Evolutionary conservation across 176 grass and related monocot genomes (phyloP).

Genomic region (Eleusine indica): DNA sequence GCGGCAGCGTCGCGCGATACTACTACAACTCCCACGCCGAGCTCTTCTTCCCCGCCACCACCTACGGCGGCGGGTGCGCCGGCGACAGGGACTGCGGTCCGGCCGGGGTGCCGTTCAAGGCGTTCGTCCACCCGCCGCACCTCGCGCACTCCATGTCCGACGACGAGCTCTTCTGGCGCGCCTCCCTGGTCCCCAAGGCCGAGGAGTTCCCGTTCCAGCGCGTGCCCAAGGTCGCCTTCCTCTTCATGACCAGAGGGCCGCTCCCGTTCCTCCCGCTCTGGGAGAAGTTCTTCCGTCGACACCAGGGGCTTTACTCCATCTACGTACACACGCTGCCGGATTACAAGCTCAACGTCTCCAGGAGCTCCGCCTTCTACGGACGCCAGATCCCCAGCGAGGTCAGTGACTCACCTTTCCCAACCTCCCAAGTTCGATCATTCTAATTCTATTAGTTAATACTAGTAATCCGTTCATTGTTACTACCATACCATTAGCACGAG

Average conservation of each 20-base stretch:
- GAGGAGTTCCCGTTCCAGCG: constrained; percentile 76
- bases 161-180: constrained; percentile 75
- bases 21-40: constrained; percentile 82
- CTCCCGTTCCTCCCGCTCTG: constrained; percentile 68
- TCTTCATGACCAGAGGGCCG: constrained; percentile 75
- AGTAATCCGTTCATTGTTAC: neutral
- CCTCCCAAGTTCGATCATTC: neutral
- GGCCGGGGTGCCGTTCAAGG: constrained; percentile 36
- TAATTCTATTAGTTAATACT: neutral
- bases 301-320: constrained; percentile 75
- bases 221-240: constrained; percentile 83
- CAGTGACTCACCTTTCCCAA: neutral
- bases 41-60: constrained; percentile 80
- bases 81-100: constrained; percentile 50
- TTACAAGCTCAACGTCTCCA: constrained; percentile 82
- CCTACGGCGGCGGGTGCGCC: constrained; percentile 48
- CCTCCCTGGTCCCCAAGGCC: constrained; percentile 57
- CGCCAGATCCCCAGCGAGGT: constrained; percentile 88
- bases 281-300: constrained; percentile 58
- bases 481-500: neutral
- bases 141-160: constrained; percentile 79
- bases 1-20: constrained; percentile 56
- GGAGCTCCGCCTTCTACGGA: constrained; percentile 60
- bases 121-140: constrained; percentile 61
- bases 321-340: constrained; percentile 82